Base-by-base conservation (phyloP, 139 green algal genomes). In the Ettlia oleoabundans region DNA sequence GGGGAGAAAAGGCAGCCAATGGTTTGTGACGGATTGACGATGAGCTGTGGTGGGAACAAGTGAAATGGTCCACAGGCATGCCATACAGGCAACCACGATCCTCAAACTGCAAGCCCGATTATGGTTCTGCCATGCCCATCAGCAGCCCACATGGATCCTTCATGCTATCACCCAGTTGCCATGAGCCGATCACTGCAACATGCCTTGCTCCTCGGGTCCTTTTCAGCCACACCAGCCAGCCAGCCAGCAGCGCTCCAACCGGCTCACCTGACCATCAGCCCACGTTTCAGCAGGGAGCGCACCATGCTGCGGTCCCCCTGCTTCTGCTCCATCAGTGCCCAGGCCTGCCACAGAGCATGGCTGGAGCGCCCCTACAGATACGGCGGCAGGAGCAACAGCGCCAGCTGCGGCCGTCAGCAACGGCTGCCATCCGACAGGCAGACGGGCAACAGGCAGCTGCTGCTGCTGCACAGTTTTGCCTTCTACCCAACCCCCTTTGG, bases 271-370 rank as follows among this genome's bases (percentile, higher is more conserved):
- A 74, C 87, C 37, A 88, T 75, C 65, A 97, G 80, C 18, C 89
- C 85, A 21, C 87, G 86, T 35, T 84, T 87, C 86, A 91, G 95
- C 35, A 96, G 90, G 53, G 89, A 87, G 41, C 94, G 86, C 18
- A 90, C 88, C 7, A 84, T 76, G 8, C 69, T 76, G 7, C 65
- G 26, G 65, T 98, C 92, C 5, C 91, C 92, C 52, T 90, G 66
- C 73, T 75, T 74, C 30, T 86, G 81, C 82, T 98, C 95, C 85
- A 95, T 86, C 67, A 94, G 75, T 13, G 90, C 95, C 96, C 96
- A 98, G 2, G 92, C 90, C 79, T 97, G 90, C 95, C 94, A 98
- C 65, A 97, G 80, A 35, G 91, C 93, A 43, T 91, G 89, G 72
- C 88, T 93, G 19, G 40, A 24, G 0, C 47, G 51, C 4, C 93